A percentile compares a stretch with the other conserved stretches of the same genome.
Evolutionary conservation across 805 yeast genomes (phyloP).

Genomic region (Naumovozyma castellii): DNA sequence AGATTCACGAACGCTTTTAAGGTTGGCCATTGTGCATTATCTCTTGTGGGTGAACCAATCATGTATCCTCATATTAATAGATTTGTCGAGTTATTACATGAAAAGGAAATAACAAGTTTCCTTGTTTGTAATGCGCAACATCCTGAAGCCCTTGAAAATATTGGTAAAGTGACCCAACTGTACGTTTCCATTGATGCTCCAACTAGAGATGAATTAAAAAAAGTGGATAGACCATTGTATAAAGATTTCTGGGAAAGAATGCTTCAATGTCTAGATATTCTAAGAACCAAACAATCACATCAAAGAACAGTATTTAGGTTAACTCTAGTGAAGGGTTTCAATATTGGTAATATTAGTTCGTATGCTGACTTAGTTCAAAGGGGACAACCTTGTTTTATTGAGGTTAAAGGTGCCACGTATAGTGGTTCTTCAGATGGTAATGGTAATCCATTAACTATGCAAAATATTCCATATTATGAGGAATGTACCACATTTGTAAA

Average conservation of each 20-base stretch:
- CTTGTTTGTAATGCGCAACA: slow-evolving; percentile 94
- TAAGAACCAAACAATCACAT: slow-evolving; percentile 60
- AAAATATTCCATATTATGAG: slow-evolving; percentile 87
- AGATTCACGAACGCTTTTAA: slow-evolving; percentile 85
- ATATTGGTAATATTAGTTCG: slow-evolving; percentile 67
- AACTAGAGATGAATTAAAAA: slow-evolving; percentile 68
- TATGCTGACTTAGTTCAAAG: slow-evolving; percentile 80
- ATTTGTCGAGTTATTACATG: slow-evolving; percentile 73
- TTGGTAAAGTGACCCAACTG: slow-evolving; percentile 76
- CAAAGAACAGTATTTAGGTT: slow-evolving; percentile 88
- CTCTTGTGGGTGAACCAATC: slow-evolving; percentile 90
- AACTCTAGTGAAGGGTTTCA: slow-evolving; percentile 87
- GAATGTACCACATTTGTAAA: slow-evolving; percentile 75
- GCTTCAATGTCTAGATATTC: slow-evolving; percentile 67
- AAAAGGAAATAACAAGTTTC: slow-evolving; percentile 70
- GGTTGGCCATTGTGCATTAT: slow-evolving; percentile 84
- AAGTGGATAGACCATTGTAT: slow-evolving; percentile 80
- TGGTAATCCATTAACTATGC: slow-evolving; percentile 88
- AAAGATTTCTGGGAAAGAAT: slow-evolving; percentile 91
- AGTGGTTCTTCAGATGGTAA: slow-evolving; percentile 82
- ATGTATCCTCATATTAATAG: slow-evolving; percentile 86
- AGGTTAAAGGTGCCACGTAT: slow-evolving; percentile 90
- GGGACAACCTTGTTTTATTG: slow-evolving; percentile 80
- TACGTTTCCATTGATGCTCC: slow-evolving; percentile 93
- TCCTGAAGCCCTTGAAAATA: slow-evolving; percentile 65